Percentiles rank a stretch among this genome's conserved stretches.
phyloP scores from a whole-genome alignment of 331 rosid genomes.

The Cucumis variabilis region DNA sequence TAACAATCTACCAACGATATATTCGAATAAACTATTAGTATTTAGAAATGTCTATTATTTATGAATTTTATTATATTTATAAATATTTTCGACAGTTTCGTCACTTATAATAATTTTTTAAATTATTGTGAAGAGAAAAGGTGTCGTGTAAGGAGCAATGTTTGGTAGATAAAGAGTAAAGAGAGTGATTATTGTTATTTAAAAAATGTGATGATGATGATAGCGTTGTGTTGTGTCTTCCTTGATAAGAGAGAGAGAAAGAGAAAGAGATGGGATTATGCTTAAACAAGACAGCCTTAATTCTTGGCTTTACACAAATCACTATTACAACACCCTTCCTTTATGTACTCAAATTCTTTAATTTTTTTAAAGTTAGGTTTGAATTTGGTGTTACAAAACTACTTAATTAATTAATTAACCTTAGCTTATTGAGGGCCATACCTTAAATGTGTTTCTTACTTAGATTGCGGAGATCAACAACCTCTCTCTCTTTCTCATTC shows the following conservation, averaged over 20 bases:
- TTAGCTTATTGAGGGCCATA: too few relatives aligned
- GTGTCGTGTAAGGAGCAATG: neutral
- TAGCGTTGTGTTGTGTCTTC: neutral
- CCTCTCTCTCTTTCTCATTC: too few relatives aligned
- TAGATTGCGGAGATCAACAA: too few relatives aligned
- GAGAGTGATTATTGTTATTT: neutral
- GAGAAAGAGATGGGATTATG: neutral
- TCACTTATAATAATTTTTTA: too few relatives aligned
- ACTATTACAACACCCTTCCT: neutral
- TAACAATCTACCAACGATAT: too few relatives aligned
- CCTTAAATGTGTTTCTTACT: too few relatives aligned
- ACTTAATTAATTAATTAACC: too few relatives aligned
- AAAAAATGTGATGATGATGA: neutral
- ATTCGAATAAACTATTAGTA: too few relatives aligned
- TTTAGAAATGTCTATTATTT: too few relatives aligned
- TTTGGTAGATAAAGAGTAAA: neutral
- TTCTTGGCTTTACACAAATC: conserved; percentile 12
- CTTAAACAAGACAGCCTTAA: neutral
- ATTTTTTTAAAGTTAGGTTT: neutral
- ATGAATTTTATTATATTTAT: too few relatives aligned
- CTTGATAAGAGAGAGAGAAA: neutral
- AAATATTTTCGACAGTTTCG: too few relatives aligned
- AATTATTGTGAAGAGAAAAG: too few relatives aligned
- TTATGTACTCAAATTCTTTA: neutral
- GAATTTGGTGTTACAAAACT: neutral